phyloP scores from a whole-genome alignment of 2,329 filamentous ascomycete species.

The Aspergillus ochraceus region DNA sequence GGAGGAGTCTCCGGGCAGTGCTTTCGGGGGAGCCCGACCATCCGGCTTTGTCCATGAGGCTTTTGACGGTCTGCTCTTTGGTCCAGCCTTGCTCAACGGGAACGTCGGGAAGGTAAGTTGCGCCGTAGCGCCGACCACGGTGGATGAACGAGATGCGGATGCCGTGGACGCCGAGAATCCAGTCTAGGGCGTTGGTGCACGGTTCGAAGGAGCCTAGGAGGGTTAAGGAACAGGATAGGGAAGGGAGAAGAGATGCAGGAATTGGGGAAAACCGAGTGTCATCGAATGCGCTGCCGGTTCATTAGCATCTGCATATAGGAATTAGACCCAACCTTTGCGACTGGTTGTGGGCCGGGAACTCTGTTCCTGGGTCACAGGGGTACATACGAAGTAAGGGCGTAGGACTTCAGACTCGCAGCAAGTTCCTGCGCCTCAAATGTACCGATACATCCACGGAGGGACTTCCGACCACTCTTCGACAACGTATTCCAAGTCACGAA shows the following conservation, averaged over 20 bases:
- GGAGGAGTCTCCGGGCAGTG: constrained; percentile 37
- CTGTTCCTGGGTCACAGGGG: background rate
- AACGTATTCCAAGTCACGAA: constrained; percentile 95
- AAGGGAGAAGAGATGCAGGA: constrained; percentile 47
- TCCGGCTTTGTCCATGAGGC: constrained; percentile 90
- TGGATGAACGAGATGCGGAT: constrained; percentile 82
- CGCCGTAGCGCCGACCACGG: constrained; percentile 70
- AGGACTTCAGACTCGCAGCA: constrained; percentile 69
- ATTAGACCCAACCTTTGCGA: background rate
- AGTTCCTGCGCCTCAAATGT: constrained; percentile 83
- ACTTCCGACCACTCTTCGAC: constrained; percentile 60
- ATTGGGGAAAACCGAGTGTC: constrained; percentile 64
- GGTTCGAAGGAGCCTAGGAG: constrained; percentile 84
- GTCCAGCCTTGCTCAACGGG: constrained; percentile 91
- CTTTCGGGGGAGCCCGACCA: constrained; percentile 65
- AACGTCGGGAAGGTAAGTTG: constrained; percentile 92
- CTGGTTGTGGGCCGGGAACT: background rate
- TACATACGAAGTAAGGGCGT: constrained; percentile 74
- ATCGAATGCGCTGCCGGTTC: constrained; percentile 57
- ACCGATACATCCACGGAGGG: constrained; percentile 90
- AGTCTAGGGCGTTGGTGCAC: constrained; percentile 72
- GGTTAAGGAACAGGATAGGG: constrained; percentile 64
- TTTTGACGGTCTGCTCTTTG: constrained; percentile 86
- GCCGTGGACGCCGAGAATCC: constrained; percentile 83
- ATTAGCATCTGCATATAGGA: background rate